Conservation (phyloP, 176 grass and related monocot genomes). For the Cenchrus purpureus region DNA sequence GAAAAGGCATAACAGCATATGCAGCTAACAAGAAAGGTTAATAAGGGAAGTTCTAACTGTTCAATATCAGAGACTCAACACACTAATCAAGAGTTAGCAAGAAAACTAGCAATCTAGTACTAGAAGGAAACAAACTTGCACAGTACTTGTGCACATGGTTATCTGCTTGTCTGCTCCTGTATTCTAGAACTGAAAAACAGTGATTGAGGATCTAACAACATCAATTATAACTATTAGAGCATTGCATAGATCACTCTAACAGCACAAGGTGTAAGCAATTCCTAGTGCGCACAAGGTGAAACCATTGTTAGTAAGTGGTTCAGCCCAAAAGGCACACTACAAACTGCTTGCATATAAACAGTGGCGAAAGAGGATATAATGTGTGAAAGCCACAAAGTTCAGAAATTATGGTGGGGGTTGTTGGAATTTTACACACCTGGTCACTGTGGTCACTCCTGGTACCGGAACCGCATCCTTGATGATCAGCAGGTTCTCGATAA, state of each 20-base stretch:
- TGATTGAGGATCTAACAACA: not conserved
- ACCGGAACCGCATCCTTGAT: constrained; percentile 62
- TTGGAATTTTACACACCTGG: not conserved
- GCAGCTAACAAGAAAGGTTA: not conserved
- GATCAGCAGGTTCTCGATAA: constrained; percentile 84
- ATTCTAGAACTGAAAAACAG: not conserved
- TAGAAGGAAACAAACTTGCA: not conserved
- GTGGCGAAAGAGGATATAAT: not conserved
- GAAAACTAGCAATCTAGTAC: not conserved
- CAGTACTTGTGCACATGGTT: too few relatives aligned
- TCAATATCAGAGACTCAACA: not conserved
- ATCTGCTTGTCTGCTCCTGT: not conserved
- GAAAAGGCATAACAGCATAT: not conserved
- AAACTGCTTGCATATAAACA: not conserved
- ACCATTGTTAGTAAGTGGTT: not conserved
- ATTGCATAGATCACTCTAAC: not conserved
- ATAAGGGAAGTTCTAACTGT: not conserved
- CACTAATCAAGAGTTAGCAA: constrained; percentile 11
- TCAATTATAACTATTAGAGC: not conserved
- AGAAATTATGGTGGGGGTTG: not conserved
- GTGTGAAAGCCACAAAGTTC: not conserved
- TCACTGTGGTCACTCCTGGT: constrained; percentile 57
- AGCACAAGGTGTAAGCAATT: not conserved
- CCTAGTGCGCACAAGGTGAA: not conserved
- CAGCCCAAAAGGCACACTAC: not conserved